These are phyloP conservation scores for Lodderomyces metapsilosis DNA, from an alignment of 1,139 yeast genomes.

Conservation along the genomic window DNA sequence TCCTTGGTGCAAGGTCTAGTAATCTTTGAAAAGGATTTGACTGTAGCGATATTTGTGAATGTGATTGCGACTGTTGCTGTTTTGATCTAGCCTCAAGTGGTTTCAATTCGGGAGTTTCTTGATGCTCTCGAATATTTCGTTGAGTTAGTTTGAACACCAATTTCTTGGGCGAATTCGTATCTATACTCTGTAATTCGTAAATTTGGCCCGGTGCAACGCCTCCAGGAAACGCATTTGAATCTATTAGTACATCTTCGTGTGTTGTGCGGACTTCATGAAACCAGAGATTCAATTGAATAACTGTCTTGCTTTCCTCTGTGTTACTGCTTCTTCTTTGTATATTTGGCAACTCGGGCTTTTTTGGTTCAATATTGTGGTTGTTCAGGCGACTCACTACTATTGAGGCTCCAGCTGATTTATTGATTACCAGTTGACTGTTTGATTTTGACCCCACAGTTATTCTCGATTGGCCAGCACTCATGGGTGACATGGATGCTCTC, in stretches of 20 bases:
- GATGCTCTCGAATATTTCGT: conserved; percentile 14
- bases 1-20: conserved; percentile 67
- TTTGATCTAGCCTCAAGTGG: neutral
- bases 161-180: conserved; percentile 11
- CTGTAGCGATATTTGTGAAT: conserved; percentile 51
- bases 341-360: neutral
- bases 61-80: conserved; percentile 12
- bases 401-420: conserved; percentile 14
- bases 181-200: conserved; percentile 49
- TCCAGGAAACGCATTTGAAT: conserved; percentile 55
- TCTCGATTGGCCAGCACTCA: conserved; percentile 24
- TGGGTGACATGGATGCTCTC: conserved; percentile 7
- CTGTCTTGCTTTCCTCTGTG: conserved; percentile 11
- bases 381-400: conserved; percentile 14
- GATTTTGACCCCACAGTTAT: conserved; percentile 20
- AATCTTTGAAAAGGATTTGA: conserved; percentile 62
- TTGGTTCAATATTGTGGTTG: conserved; percentile 12
- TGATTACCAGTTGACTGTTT: conserved; percentile 8
- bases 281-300: conserved; percentile 56
- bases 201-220: conserved; percentile 67
- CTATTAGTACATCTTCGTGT: conserved; percentile 60
- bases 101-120: conserved; percentile 6
- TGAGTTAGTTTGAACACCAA: conserved; percentile 25
- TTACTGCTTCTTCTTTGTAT: neutral
- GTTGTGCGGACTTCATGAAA: conserved; percentile 71